phyloP scores from a whole-genome alignment of 768 basidiomycete species.

The Leucocoprinus sp. region DNA sequence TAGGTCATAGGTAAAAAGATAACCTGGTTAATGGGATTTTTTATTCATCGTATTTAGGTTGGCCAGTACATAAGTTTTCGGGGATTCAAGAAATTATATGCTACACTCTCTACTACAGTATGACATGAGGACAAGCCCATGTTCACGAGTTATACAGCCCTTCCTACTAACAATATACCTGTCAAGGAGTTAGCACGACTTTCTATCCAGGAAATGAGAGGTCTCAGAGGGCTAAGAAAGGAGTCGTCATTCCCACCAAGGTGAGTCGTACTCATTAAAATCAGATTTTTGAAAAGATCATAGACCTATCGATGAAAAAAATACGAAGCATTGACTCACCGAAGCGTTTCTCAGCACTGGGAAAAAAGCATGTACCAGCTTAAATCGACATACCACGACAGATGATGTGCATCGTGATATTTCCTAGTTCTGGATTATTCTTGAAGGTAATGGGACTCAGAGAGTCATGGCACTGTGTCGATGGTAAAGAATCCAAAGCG shows the following conservation, averaged over 20 bases:
- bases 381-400: constrained; percentile 39
- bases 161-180: too few species aligned
- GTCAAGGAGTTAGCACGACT: background rate
- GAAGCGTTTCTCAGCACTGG: background rate
- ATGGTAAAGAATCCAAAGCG: constrained; percentile 30
- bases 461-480: constrained; percentile 42
- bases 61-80: too few species aligned
- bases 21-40: too few species aligned
- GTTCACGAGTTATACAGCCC: too few species aligned
- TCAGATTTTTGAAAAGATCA: constrained; percentile 39
- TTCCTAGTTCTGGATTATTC: constrained; percentile 40
- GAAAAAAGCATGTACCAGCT: constrained; percentile 29
- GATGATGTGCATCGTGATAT: constrained; percentile 31
- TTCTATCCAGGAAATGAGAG: constrained; percentile 5
- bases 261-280: constrained; percentile 44
- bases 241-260: constrained; percentile 26
- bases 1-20: too few species aligned
- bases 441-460: constrained; percentile 31
- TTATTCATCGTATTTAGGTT: constrained; percentile 9
- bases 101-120: too few species aligned
- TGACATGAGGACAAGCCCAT: too few species aligned
- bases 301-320: constrained; percentile 19
- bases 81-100: too few species aligned
- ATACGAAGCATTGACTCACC: constrained; percentile 19
- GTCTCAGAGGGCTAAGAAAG: constrained; percentile 30